phyloP scores from a whole-genome alignment of 768 basidiomycete species.

The Pleurotus eryngii region DNA sequence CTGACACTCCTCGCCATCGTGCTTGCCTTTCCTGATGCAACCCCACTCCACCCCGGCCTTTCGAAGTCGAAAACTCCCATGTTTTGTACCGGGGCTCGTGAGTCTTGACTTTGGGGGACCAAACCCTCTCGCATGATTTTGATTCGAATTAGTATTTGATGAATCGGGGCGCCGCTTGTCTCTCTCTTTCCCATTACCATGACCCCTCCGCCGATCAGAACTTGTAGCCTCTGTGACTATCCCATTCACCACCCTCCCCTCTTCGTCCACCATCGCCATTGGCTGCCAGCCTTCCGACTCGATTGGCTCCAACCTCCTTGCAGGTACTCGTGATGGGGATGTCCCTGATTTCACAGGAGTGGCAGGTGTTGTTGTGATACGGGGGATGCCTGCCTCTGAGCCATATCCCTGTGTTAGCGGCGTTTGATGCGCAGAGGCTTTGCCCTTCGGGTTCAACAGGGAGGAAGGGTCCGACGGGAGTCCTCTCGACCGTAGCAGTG shows the following conservation, averaged over 20 bases:
- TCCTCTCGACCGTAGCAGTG: neutral
- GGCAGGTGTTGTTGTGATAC: conserved; percentile 30
- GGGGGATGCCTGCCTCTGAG: conserved; percentile 14
- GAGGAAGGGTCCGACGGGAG: neutral
- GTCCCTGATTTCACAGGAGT: conserved; percentile 23
- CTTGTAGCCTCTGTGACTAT: neutral
- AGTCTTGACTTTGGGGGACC: neutral
- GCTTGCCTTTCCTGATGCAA: conserved; percentile 45
- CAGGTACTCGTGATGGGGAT: conserved; percentile 10
- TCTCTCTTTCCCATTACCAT: neutral
- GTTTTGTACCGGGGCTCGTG: conserved; percentile 45
- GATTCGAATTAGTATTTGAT: neutral
- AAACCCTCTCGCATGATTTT: neutral
- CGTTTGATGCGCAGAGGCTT: neutral
- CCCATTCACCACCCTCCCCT: conserved; percentile 15
- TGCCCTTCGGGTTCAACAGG: neutral
- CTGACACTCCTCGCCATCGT: conserved; percentile 30
- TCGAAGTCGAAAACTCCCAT: conserved; percentile 81
- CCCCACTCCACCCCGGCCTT: conserved; percentile 48
- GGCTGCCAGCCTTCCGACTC: conserved; percentile 35
- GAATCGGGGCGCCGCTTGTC: conserved; percentile 1
- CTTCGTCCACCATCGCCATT: conserved; percentile 37
- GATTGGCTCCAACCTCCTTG: conserved; percentile 26
- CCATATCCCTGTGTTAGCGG: conserved; percentile 15
- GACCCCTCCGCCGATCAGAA: neutral